Evolutionary conservation across 306 rosid genomes (phyloP), one percentile per base, ranked within the genome.

Genomic region (Cucumis cinereus): DNA sequence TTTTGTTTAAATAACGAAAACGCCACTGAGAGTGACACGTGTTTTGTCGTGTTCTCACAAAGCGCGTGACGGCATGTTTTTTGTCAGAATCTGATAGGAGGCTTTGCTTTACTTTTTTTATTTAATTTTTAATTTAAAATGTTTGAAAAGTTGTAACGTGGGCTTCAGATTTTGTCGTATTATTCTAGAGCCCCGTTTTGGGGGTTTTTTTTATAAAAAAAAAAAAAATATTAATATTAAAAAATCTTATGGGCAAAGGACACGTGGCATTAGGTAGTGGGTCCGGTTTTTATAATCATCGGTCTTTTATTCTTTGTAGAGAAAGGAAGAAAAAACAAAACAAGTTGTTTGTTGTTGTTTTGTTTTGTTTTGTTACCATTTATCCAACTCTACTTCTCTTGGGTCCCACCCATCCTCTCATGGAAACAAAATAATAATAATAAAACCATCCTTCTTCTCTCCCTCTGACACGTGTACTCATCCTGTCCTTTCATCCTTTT

Each of bases 1-100:
- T 10, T 6, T 61, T 20, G 0, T 7, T 0, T 2, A 66, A 28
- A 2, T 4, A 77, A 49, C 71, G 10, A 6, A 73, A 82, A 12
- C 73, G 70, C 88, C 91, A 79, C 11, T 56, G 83, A 77, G 41
- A 9, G 72, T 77, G 86, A 89, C 96, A 73, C 77, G 71, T 79
- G 86, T 62, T 86, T 92, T 92, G 98, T 89, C 92, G 30, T 13
- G 75, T 88, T 83, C 79, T 68, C 78, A 50, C 41, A 76, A 55
- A 77, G 82, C 84, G 88, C 84, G 87, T 90, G 89, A 85, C 90
- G 89, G 78, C 92, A 85, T 85, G 87, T 88, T 82, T 88, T 89
- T 89, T 84, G 88, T 89, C 89, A 79, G 84, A 70, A 26, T 66
- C 86, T 57, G 81, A 26, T 26, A 61, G 53, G 58, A 76, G 35